These are phyloP conservation scores for Dothistroma pini DNA, from an alignment of 2,329 filamentous ascomycete genomes.

Conservation along the genomic window DNA sequence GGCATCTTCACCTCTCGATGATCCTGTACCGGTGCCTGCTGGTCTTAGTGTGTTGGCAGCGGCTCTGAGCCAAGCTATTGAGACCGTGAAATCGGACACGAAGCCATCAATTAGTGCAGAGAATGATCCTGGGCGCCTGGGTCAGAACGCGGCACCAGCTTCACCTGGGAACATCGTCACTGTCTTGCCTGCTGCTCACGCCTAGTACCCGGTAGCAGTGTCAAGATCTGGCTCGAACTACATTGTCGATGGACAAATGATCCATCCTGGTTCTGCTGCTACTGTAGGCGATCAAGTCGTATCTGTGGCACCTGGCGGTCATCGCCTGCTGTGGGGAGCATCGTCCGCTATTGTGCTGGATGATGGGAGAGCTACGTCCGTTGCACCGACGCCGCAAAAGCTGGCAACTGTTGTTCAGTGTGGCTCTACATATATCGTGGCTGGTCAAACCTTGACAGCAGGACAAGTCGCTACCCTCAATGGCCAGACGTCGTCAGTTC, in stretches of 20 bases:
- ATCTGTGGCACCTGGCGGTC: background rate
- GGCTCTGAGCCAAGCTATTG: background rate
- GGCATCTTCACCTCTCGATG: background rate
- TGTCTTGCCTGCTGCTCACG: background rate
- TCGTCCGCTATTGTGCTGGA: background rate
- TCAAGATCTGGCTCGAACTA: background rate
- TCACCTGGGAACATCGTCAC: background rate
- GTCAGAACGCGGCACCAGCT: background rate
- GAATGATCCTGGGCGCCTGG: background rate
- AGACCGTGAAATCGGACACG: background rate
- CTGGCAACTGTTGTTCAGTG: background rate
- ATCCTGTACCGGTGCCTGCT: background rate
- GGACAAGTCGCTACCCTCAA: background rate
- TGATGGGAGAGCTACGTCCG: background rate
- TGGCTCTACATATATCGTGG: background rate
- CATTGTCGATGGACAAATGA: background rate
- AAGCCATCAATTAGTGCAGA: background rate
- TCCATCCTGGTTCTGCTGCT: background rate
- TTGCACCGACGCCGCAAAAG: background rate
- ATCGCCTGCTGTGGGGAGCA: background rate
- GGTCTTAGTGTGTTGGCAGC: background rate
- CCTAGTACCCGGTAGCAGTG: background rate
- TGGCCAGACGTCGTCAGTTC: background rate
- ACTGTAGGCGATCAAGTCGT: background rate
- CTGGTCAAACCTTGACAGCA: background rate